Evolutionary conservation across 768 basidiomycete genomes (phyloP), one percentile per base, ranked within the genome.

Genomic region (Naganishia friedmannii): DNA sequence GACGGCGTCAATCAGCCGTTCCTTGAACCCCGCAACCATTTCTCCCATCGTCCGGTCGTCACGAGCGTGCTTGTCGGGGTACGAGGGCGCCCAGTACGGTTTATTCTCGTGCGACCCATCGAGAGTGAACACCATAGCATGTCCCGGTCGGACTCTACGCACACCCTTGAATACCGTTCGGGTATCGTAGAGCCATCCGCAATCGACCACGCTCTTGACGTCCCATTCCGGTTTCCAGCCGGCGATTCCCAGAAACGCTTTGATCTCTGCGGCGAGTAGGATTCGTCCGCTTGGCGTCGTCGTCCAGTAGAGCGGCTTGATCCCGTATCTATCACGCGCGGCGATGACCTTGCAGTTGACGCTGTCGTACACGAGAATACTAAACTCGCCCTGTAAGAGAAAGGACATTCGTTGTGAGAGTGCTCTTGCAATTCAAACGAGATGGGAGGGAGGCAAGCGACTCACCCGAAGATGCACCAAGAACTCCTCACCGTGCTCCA

Each of bases 161-260:
- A 78, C 74, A 1, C 76, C 76, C 17, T 74, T 71, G 70, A 78
- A 78, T 19, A 76, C 55, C 12, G 77, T 77, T 51, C 77, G 56
- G 9, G 73, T 68, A 57, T 77, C 77, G n/a, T 76, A 73, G 12
- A 71, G 73, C 75, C 74, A 75, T 21, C 75, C 74, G 23, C 68
- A 75, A 51, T 73, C 71, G 21, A 72, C 70, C 5, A 78, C 39
- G 8, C 72, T 69, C 66, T 69, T 68, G 17, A 78, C 77, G 58
- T 78, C 77, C 76, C 76, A 78, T 55, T 77, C 73, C 2, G 76
- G 76, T 37, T 72, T 58, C 75, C 76, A 77, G 1, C 75, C 77
- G 23, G n/a, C 48, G n/a, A 75, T 53, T 10, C 71, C 69, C 9
- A 77, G 58, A 37, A 79, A 75, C 0, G 74, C 75, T 69, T 79